Evolutionary conservation across 345 rosid species (phyloP).

Genomic region (Populus deltoides): DNA sequence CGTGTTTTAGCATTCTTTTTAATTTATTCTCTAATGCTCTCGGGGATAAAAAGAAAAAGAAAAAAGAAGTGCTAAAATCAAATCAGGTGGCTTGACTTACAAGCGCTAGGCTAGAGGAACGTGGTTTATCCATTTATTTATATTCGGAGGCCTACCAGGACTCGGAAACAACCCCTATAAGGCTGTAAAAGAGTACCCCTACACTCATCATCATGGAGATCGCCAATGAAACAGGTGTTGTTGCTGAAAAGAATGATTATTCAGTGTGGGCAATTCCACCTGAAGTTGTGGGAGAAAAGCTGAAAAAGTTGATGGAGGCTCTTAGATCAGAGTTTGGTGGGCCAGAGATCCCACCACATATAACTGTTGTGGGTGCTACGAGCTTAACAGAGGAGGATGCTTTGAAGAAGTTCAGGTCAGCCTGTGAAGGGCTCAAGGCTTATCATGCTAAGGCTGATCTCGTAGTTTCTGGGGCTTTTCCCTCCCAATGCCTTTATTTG

Average conservation of each 20-base stretch:
- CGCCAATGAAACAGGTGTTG: background rate
- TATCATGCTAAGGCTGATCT: constrained; percentile 54
- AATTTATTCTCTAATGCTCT: no score
- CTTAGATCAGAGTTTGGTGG: constrained; percentile 3
- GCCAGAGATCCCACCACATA: constrained; percentile 71
- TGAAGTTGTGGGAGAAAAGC: constrained; percentile 43
- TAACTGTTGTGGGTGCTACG: constrained; percentile 65
- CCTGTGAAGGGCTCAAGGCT: constrained; percentile 56
- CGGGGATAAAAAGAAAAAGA: no score
- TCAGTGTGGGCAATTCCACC: constrained; percentile 87
- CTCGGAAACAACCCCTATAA: no score
- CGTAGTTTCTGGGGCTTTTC: constrained; percentile 70
- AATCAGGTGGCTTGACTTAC: background rate
- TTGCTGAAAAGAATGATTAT: constrained; percentile 38
- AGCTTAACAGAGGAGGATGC: constrained; percentile 66
- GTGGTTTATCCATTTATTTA: background rate
- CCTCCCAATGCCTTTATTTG: constrained; percentile 66
- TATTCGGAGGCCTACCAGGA: background rate
- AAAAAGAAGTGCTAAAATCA: background rate
- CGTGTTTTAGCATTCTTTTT: no score
- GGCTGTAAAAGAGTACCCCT: background rate
- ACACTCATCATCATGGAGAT: background rate
- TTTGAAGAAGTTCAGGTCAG: constrained; percentile 47
- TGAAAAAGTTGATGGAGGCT: constrained; percentile 54
- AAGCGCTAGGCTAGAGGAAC: background rate